Conservation (phyloP, 2,329 filamentous ascomycete species). For the Colletotrichum sp. region DNA sequence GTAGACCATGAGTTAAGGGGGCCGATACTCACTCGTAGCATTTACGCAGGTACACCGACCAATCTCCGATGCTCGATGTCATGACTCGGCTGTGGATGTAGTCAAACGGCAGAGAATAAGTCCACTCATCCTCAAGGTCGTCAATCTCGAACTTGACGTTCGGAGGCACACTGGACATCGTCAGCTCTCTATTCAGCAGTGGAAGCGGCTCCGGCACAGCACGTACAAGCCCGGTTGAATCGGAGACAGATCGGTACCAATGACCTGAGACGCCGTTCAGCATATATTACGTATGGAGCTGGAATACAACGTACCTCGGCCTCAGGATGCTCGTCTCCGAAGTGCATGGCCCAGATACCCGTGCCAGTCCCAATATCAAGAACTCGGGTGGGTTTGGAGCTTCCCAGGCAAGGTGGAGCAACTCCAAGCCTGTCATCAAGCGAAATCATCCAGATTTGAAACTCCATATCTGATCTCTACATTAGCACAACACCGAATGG, state of each 20-base stretch:
- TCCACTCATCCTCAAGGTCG: background rate
- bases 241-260: background rate
- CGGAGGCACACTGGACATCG: background rate
- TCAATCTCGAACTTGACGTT: background rate
- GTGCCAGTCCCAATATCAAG: background rate
- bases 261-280: background rate
- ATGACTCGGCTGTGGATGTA: background rate
- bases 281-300: no score
- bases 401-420: background rate
- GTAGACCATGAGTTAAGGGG: rapidly evolving
- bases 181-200: rapidly evolving
- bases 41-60: background rate
- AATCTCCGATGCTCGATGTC: background rate
- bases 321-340: background rate
- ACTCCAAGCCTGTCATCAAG: background rate
- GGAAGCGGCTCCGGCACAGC: background rate
- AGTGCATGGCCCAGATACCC: background rate
- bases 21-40: background rate
- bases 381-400: background rate
- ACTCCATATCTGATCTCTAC: background rate
- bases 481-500: background rate
- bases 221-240: background rate
- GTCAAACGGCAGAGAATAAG: background rate
- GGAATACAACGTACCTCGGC: background rate
- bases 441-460: background rate